Conservation (phyloP, 768 basidiomycete genomes). For the Rhizopogon rudus region DNA sequence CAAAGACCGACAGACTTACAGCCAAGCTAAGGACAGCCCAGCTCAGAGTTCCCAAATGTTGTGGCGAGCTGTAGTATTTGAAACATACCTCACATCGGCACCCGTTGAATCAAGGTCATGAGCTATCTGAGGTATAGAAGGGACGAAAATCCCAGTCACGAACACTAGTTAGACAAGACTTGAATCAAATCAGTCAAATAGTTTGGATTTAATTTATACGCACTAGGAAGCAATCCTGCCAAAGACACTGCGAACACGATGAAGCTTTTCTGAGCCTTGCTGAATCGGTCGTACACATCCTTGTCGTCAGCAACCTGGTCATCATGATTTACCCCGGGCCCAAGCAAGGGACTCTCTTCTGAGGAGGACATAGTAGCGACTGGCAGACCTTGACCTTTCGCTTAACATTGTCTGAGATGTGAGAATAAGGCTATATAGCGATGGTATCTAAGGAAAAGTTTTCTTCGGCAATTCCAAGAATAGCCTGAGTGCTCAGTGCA, state of each 20-base stretch:
- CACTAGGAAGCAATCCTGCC: slow-evolving; percentile 57
- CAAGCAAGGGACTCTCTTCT: slow-evolving; percentile 1
- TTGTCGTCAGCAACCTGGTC: neutral
- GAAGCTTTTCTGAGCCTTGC: slow-evolving; percentile 36
- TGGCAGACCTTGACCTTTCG: too few species aligned
- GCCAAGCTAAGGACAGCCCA: slow-evolving; percentile 28
- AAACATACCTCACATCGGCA: slow-evolving; percentile 22
- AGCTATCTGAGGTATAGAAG: slow-evolving; percentile 32
- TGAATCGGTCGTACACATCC: slow-evolving; percentile 35
- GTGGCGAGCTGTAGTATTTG: too few species aligned
- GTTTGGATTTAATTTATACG: slow-evolving; percentile 10
- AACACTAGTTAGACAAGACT: slow-evolving; percentile 8
- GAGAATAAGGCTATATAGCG: too few species aligned
- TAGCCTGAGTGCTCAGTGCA: too few species aligned
- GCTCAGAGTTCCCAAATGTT: neutral
- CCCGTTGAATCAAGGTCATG: slow-evolving; percentile 25
- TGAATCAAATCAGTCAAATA: too few species aligned
- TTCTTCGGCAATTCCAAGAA: too few species aligned
- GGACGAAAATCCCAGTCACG: slow-evolving; percentile 30
- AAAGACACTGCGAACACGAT: slow-evolving; percentile 53
- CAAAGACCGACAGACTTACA: slow-evolving; percentile 41
- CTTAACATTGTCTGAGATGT: neutral
- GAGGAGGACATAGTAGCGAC: neutral
- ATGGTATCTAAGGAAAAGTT: too few species aligned
- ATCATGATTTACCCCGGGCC: neutral